phyloP scores from a whole-genome alignment of 306 rosid genomes.

The Fragaria ananassa region DNA sequence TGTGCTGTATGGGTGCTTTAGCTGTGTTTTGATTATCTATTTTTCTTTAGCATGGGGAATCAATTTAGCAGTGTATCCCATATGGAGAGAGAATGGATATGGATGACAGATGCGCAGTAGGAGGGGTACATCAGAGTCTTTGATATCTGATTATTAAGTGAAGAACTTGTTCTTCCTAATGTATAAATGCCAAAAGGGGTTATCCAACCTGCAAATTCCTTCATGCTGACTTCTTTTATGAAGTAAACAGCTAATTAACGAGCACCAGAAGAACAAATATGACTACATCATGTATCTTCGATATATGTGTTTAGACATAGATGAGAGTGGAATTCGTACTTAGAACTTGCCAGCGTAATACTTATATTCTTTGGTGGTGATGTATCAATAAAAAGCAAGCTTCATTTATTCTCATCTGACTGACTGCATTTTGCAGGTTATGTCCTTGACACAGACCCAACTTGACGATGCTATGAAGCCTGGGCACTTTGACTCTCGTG shows the following conservation, averaged over 20 bases:
- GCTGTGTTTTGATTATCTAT: neutral
- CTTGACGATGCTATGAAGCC: conserved; percentile 96
- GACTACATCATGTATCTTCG: neutral
- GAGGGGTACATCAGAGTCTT: neutral
- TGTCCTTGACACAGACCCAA: conserved; percentile 85
- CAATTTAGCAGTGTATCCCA: neutral
- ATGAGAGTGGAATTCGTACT: neutral
- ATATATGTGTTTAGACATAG: neutral
- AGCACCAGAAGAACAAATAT: neutral
- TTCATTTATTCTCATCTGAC: conserved; percentile 12
- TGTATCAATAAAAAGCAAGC: neutral
- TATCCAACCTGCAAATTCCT: neutral
- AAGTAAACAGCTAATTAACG: neutral
- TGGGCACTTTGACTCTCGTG: conserved; percentile 69
- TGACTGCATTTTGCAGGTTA: conserved; percentile 53
- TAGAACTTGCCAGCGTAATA: neutral
- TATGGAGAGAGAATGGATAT: neutral
- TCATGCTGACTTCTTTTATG: neutral
- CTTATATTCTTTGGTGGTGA: neutral
- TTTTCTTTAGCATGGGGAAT: neutral
- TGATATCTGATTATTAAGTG: neutral
- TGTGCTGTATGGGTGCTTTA: neutral
- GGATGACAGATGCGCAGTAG: conserved; percentile 1
- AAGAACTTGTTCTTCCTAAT: neutral
- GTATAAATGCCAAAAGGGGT: neutral